Evolutionary conservation across 1,284 basidiomycete genomes (phyloP).

Genomic region (Boletus subluridellus): DNA sequence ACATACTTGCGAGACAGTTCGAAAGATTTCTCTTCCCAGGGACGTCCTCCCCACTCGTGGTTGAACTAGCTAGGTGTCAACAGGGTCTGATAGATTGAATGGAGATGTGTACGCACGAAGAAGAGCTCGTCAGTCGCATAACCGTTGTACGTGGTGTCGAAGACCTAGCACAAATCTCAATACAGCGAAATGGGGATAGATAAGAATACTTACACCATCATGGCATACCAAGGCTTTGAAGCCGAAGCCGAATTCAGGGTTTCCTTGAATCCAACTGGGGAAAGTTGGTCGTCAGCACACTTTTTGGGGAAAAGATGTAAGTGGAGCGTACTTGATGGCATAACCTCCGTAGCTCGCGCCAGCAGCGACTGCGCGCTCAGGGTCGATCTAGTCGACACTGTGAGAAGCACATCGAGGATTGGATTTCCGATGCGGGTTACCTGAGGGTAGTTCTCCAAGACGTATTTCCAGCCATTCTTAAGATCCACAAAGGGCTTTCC

Average conservation of each 20-base stretch:
- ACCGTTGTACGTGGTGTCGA: slow-evolving; percentile 70
- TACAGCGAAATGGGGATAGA: not conserved
- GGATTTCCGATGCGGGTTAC: slow-evolving; percentile 34
- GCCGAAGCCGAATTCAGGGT: slow-evolving; percentile 77
- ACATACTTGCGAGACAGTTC: slow-evolving; percentile 55
- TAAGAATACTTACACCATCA: slow-evolving; percentile 61
- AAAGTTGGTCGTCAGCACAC: slow-evolving; percentile 9
- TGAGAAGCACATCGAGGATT: slow-evolving; percentile 4
- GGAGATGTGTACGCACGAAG: slow-evolving; percentile 55
- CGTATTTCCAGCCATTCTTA: slow-evolving; percentile 70
- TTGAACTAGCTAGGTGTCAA: slow-evolving; percentile 53
- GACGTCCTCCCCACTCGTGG: slow-evolving; percentile 78
- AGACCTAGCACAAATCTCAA: slow-evolving; percentile 42
- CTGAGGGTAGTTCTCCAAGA: slow-evolving; percentile 69
- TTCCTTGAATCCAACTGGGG: slow-evolving; percentile 87
- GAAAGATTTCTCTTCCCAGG: slow-evolving; percentile 65
- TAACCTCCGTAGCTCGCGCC: slow-evolving; percentile 82
- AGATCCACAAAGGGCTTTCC: slow-evolving; percentile 84
- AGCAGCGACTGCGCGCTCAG: slow-evolving; percentile 74
- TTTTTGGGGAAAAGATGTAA: not conserved
- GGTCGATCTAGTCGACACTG: slow-evolving; percentile 59
- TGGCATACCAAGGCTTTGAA: slow-evolving; percentile 91
- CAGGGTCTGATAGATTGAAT: not conserved
- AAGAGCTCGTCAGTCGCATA: slow-evolving; percentile 84
- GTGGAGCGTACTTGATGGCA: slow-evolving; percentile 65